phyloP scores from a whole-genome alignment of 768 basidiomycete species.

The Sarcodon sp. region DNA sequence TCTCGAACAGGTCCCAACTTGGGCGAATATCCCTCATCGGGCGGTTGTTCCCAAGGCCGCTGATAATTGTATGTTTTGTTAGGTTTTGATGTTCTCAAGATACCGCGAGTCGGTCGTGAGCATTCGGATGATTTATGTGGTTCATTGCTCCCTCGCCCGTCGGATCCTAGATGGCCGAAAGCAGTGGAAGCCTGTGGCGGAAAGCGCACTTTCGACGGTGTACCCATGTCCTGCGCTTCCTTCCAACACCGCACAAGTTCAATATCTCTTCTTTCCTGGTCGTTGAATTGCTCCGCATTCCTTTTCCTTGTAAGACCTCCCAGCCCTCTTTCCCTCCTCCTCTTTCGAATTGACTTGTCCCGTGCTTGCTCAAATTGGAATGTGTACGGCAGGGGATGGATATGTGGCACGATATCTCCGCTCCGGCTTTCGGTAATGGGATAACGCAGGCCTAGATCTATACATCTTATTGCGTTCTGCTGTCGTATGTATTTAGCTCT shows the following conservation, averaged over 20 bases:
- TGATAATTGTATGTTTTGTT: slow-evolving; percentile 5
- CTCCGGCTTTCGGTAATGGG: not conserved
- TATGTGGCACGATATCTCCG: not conserved
- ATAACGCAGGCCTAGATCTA: slow-evolving; percentile 1
- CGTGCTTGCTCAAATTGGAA: not conserved
- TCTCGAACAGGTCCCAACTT: not conserved
- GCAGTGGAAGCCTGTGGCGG: no score
- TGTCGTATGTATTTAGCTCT: slow-evolving; percentile 7
- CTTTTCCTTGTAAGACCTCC: no score
- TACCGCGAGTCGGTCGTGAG: slow-evolving; percentile 2
- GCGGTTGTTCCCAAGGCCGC: not conserved
- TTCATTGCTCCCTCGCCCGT: slow-evolving; percentile 2
- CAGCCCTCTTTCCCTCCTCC: no score
- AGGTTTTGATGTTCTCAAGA: slow-evolving; percentile 5
- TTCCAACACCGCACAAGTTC: not conserved
- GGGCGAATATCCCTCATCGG: not conserved
- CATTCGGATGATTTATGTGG: slow-evolving; percentile 1
- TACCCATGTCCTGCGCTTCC: not conserved
- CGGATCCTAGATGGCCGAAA: not conserved
- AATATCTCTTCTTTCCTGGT: not conserved
- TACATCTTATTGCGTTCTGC: slow-evolving; percentile 5
- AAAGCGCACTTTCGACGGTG: not conserved
- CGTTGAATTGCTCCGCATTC: no score
- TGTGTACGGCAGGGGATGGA: not conserved
- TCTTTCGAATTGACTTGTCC: not conserved